Evolutionary conservation across 192 early-diverging fungal genomes (phyloP).

Genomic region (Umbelopsis sp.): DNA sequence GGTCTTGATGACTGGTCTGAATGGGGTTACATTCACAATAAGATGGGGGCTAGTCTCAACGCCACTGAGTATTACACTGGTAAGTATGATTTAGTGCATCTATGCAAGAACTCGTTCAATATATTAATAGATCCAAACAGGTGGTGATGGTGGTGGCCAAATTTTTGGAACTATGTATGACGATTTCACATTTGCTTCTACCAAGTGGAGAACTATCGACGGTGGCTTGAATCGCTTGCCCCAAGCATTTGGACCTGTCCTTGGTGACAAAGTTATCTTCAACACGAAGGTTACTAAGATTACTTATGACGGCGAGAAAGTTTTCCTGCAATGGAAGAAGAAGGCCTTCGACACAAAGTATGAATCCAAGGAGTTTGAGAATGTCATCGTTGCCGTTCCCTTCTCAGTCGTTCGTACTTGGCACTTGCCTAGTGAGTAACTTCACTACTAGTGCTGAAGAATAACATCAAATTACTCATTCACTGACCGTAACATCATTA

Average conservation of each 20-base stretch:
- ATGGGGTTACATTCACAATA: constrained; percentile 22
- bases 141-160: neutral
- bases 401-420: constrained; percentile 33
- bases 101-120: neutral
- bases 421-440: constrained; percentile 27
- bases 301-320: constrained; percentile 13
- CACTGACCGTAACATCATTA: neutral
- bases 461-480: neutral
- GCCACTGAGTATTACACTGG: constrained; percentile 19
- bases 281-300: constrained; percentile 25
- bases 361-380: constrained; percentile 16
- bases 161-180: constrained; percentile 17
- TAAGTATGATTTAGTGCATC: neutral
- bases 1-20: constrained; percentile 25
- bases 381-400: constrained; percentile 33
- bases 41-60: constrained; percentile 20
- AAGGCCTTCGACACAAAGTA: neutral
- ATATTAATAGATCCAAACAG: neutral
- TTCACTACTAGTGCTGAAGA: neutral
- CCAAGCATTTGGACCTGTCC: constrained; percentile 23
- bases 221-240: constrained; percentile 34
- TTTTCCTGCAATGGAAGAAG: constrained; percentile 29
- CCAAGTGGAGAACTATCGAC: constrained; percentile 27
- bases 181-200: constrained; percentile 15
- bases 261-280: constrained; percentile 28